Conservation (phyloP, 208 protist genomes). For the Acanthamoeba triangularis region DNA sequence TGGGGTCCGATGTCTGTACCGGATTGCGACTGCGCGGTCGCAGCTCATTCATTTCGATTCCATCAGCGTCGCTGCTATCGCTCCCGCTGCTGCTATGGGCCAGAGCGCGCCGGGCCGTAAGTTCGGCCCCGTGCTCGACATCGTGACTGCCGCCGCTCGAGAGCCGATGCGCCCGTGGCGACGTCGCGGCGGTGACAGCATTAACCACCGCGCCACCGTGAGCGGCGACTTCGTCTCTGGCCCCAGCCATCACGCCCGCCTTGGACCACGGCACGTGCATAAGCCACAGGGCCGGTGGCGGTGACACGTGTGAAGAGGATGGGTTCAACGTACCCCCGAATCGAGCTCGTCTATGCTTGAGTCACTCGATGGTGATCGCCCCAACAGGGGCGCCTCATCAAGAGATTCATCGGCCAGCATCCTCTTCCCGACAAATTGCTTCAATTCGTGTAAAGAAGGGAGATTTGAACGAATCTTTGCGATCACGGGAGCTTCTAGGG, state of each 20-base stretch:
- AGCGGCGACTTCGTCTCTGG: neutral
- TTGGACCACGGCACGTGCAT: neutral
- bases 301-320: neutral
- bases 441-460: neutral
- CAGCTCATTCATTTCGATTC: slow-evolving; percentile 59
- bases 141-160: neutral
- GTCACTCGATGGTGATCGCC: neutral
- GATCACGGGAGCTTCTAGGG: no score
- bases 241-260: neutral
- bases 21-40: slow-evolving; percentile 11
- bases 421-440: neutral
- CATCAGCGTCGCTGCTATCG: neutral
- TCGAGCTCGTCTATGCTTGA: neutral
- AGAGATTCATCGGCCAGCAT: neutral
- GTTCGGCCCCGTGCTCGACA: neutral
- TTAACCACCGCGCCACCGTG: neutral
- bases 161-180: no score
- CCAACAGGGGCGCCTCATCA: slow-evolving; percentile 4
- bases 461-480: no score
- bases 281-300: neutral
- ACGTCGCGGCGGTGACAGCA: neutral
- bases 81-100: neutral
- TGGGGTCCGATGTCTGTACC: neutral
- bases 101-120: neutral
- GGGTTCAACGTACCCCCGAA: neutral